Base-by-base conservation (phyloP, 306 rosid species). In the Quercus variabilis region DNA sequence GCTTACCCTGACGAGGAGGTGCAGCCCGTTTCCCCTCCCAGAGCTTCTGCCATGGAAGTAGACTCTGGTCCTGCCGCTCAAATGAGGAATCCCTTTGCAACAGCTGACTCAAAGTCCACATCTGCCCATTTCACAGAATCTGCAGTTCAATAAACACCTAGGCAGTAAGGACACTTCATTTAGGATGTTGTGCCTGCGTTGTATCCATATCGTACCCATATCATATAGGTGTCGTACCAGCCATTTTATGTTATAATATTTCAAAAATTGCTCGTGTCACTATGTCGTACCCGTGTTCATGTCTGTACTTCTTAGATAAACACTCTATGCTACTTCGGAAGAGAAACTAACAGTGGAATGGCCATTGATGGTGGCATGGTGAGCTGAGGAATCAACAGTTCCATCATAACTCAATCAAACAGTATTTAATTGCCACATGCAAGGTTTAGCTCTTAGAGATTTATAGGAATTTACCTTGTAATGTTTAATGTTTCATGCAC, bases 1-100 rank as follows among this genome's bases (percentile, higher is more conserved):
- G 98, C 99, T 73, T 96, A 96, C 71, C 98, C 98, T 6, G 98
- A 91, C 25, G 94, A 93, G 74, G 97, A 96, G 89, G 98, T 96
- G 75, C 96, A 93, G 78, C 99, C 98, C 4, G 8, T 89, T 31
- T 96, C 99, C 57, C 99, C 99, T 73, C 94, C 97, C 35, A 85
- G 98, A 79, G 81, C 92, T 81, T 89, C 97, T 56, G 87, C 94
- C 0, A 91, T 91, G 97, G 98, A 95, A 70, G 74, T 86, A 1
- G 98, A 95, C 86, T 77, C 92, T 30, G 76, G 72, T 74, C 78
- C 72, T 78, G 79, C 85, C 51, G 60, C 92, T 78, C 93, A 85
- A 58, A 83, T 83, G 21, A 82, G 88, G 86, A 89, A 84, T 84
- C 93, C 94, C 57, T 92, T 90, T 70, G 35, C 86, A 5, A 69